Evolutionary conservation across 73 alveolate species (phyloP).

Genomic region (Paramecium tetraurelia): DNA sequence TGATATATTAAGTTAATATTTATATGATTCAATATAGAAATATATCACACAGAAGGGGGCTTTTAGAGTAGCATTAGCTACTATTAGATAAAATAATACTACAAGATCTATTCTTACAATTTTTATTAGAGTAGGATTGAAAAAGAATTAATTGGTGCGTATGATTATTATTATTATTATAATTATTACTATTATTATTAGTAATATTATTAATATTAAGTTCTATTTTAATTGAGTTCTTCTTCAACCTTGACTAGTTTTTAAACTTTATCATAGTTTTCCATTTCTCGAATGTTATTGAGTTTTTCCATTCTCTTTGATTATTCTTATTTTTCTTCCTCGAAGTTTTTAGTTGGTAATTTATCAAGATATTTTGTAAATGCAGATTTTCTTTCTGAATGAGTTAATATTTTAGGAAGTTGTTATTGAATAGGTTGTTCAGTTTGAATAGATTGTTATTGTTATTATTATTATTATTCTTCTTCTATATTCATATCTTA

Average conservation of each 20-base stretch:
- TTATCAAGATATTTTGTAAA: slow-evolving; percentile 13
- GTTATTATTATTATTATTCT: background rate
- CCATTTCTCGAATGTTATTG: background rate
- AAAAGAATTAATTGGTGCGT: background rate
- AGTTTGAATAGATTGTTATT: background rate
- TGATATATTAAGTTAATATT: background rate
- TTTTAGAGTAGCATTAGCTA: background rate
- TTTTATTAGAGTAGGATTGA: background rate
- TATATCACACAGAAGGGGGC: background rate
- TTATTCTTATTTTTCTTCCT: slow-evolving; percentile 3
- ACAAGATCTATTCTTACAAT: background rate
- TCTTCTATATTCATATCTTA: background rate
- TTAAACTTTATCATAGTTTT: background rate
- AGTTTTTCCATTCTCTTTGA: background rate
- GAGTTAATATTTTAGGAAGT: background rate
- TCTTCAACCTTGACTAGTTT: background rate
- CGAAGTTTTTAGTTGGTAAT: slow-evolving; percentile 13
- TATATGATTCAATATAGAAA: background rate
- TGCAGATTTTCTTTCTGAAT: background rate
- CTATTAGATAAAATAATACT: background rate
- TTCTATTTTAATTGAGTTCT: background rate
- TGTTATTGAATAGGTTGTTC: background rate
- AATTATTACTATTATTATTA: background rate
- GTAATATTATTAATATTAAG: background rate
- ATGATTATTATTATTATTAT: background rate